A percentile compares a stretch with the other conserved stretches of the same genome.
These are phyloP conservation scores for Nyssa sinensis DNA, from an alignment of 148 eudicot genomes.

Conservation along the genomic window DNA sequence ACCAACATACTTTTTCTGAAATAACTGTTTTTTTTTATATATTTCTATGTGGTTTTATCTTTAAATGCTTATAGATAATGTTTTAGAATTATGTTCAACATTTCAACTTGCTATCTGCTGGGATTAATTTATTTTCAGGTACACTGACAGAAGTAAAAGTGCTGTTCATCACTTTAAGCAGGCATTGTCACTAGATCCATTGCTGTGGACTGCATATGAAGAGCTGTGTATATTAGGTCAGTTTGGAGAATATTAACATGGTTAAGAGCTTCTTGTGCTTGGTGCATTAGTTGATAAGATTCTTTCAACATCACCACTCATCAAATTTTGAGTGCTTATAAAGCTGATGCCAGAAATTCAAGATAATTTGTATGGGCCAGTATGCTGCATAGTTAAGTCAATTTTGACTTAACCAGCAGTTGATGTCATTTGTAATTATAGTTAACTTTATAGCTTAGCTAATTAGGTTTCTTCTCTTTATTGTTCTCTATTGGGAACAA, in stretches of 20 bases:
- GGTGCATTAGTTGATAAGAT: constrained; percentile 10
- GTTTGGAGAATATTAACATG: not conserved
- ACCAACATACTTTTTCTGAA: no score
- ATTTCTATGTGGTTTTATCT: no score
- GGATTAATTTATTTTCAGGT: constrained; percentile 60
- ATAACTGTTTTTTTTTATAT: no score
- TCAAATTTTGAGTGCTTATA: not conserved
- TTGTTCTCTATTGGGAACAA: not conserved
- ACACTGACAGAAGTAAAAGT: constrained; percentile 74
- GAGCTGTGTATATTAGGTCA: constrained; percentile 89
- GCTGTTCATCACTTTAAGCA: constrained; percentile 90
- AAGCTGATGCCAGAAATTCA: not conserved
- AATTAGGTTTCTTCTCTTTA: not conserved
- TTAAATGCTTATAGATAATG: no score
- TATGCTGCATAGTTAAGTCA: not conserved
- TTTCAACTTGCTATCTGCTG: not conserved
- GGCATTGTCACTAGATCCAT: constrained; percentile 83
- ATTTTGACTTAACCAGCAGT: not conserved
- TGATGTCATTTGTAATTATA: not conserved
- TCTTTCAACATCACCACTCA: not conserved
- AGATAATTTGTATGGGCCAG: not conserved
- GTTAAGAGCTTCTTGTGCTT: not conserved
- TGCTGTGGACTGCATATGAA: constrained; percentile 95
- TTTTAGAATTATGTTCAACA: no score
- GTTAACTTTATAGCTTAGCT: not conserved